A percentile compares a stretch with the other conserved stretches of the same genome.
Conservation (phyloP, 2,329 filamentous ascomycete genomes). For the Fusarium duplospermum region DNA sequence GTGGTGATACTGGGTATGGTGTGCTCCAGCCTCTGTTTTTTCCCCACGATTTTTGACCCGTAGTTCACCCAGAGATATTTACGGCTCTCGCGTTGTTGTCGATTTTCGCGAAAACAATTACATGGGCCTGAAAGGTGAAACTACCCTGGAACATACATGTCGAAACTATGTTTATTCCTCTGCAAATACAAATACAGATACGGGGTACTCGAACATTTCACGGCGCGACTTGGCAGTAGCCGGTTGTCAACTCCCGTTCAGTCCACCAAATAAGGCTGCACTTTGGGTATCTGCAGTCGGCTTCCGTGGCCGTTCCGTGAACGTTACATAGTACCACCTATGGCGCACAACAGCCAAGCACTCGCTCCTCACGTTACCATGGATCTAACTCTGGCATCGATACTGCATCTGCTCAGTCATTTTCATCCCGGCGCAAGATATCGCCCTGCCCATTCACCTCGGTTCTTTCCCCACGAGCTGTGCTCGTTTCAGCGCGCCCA, state of each 20-base stretch:
- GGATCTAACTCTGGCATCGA: slow-evolving; percentile 11
- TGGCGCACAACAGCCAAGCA: slow-evolving; percentile 17
- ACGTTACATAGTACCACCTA: slow-evolving; percentile 27
- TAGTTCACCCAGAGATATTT: not conserved
- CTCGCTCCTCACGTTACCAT: slow-evolving; percentile 22
- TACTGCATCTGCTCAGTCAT: not conserved
- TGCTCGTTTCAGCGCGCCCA: slow-evolving; percentile 10
- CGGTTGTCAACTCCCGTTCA: not conserved
- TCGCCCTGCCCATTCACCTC: slow-evolving; percentile 8
- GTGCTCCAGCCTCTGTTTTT: not conserved
- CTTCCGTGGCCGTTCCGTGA: slow-evolving; percentile 31
- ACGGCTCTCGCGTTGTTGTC: not conserved
- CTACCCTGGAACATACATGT: not conserved
- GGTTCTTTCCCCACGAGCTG: slow-evolving; percentile 10
- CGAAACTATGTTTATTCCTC: not conserved
- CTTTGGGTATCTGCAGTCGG: slow-evolving; percentile 20
- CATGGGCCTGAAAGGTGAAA: not conserved
- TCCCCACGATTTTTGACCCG: not conserved
- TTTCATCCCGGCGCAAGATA: not conserved
- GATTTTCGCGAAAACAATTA: not conserved
- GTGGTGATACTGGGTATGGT: not conserved
- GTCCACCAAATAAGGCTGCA: slow-evolving; percentile 18
- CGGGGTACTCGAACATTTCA: not conserved
- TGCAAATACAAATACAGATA: not conserved
- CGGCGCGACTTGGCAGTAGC: not conserved